Base-by-base conservation (phyloP, 1,139 yeast genomes). In the Keqinozyma sinolaborantium region DNA sequence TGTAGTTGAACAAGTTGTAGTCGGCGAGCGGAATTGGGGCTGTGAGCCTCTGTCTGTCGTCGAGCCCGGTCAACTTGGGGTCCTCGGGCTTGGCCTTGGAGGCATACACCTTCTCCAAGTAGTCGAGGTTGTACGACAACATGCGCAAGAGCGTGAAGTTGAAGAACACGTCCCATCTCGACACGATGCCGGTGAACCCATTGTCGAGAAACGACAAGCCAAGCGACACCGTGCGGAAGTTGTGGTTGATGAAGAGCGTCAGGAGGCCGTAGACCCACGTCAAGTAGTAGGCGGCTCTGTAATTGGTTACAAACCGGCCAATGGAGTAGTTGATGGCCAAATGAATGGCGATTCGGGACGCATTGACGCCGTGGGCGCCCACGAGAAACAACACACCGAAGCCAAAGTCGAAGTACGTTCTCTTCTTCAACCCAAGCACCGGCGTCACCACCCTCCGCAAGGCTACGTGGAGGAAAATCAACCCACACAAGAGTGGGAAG, bases 101-200 rank as follows among this genome's bases (percentile, higher is more conserved):
- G 21, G 21, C 10, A 7, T 7, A 42, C 43, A 54, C 58, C 40
- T 75, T 64, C 45, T 73, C 77, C 26, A 82, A 55, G 48, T 73
- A 87, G 56, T 94, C 99, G 42, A 85, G 56, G 43, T 85, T 85
- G 57, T 72, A 92, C 35, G 96, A 85, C 30, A 94, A 60, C 75
- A 88, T 77, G 44, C 97, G 71, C 33, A 94, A 69, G 41, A 92
- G 64, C 1, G 95, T 82, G 56, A 94, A 87, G 56, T 92, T 94
- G 70, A 80, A 94, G 48, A 85, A 86, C 6, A 94, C 97, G 51
- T 92, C 97, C 99, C 99, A 94, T 44, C 97, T 69, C 13, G 78
- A 70, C 43, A 92, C 79, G 16, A 90, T 70, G 0, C 98, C 97
- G 52, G 65, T 69, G 47, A 70, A 79, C 1, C 77, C 72, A 23